phyloP scores from a whole-genome alignment of 2,329 filamentous ascomycete species.

The Epichloe hybrida region DNA sequence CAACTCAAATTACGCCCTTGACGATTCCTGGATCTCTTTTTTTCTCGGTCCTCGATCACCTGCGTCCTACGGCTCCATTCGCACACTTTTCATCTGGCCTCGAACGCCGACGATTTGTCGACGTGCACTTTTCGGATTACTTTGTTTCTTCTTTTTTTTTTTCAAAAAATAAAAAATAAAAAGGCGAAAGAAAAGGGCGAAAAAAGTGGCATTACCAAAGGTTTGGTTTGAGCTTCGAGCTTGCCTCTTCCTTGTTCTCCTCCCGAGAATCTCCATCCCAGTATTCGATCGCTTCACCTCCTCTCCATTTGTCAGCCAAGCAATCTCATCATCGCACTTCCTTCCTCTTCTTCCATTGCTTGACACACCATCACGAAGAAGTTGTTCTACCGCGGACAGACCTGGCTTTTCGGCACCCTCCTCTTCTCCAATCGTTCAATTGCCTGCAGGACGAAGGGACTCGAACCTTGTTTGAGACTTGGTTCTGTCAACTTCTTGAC shows the following conservation, averaged over 20 bases:
- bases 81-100: not conserved
- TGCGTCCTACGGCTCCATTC: not conserved
- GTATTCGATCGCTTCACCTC: slow-evolving; percentile 24
- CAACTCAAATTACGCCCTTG: not conserved
- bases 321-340: slow-evolving; percentile 21
- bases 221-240: slow-evolving; percentile 25
- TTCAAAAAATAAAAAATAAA: too few species aligned
- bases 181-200: not conserved
- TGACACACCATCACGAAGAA: slow-evolving; percentile 10
- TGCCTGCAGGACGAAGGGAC: slow-evolving; percentile 7
- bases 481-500: slow-evolving; percentile 15
- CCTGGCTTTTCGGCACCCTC: slow-evolving; percentile 5
- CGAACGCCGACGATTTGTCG: not conserved
- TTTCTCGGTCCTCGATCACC: not conserved
- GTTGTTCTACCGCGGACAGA: slow-evolving; percentile 5
- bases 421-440: slow-evolving; percentile 10
- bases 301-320: slow-evolving; percentile 14
- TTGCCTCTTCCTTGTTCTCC: slow-evolving; percentile 24
- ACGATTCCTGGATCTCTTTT: not conserved
- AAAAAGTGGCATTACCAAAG: slow-evolving; percentile 3
- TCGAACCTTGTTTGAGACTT: slow-evolving; percentile 1
- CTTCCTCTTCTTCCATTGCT: slow-evolving; percentile 11
- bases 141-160: not conserved
- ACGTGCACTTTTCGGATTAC: not conserved
- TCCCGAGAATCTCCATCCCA: slow-evolving; percentile 20